Base-by-base conservation (phyloP, 2,329 filamentous ascomycete genomes). In the Elsinoe perseae region DNA sequence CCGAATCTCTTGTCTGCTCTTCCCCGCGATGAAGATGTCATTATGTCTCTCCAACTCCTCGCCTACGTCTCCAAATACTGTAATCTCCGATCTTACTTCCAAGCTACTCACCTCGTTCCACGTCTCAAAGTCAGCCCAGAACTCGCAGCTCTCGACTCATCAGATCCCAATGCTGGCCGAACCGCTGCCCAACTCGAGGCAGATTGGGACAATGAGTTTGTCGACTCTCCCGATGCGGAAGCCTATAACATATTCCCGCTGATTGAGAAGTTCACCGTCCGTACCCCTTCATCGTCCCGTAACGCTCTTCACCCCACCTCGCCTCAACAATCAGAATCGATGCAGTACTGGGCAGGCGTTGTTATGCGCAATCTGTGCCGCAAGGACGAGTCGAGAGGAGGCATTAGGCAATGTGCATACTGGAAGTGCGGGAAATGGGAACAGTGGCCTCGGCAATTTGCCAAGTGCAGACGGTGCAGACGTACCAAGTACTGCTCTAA, bases 401-500 rank as follows among this genome's bases (percentile, higher is more conserved):
- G 93, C 58, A 97, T 98, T 63, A 81, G 93, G 57, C 93, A 98
- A 70, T 98, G 93, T 70, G 93, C 93, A 55, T 96, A 96, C 75
- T 98, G 95, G 75, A 85, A 95, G 72, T 98, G 93, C 70, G 92
- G 92, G 59, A 96, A 95, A 69, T 98, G 93, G 93, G 93, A 98
- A 71, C 88, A 96, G 72, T 96, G 84, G 70, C 91, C 92, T 36
- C 84, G 93, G 60, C 92, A 98, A 69, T 98, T 98, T 71, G 93
- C 93, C 64, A 98, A 98, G 74, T 98, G 93, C 74, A 85, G 93
- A 62, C 85, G 93, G 62, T 98, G 93, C 75, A 84, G 93, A 64
- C 84, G 93, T 62, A 98, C 93, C 60, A 98, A 98, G 72, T 96
- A 96, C 76, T 98, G 93, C 83, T 96, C 91, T 80, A 98, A 98